phyloP scores from a whole-genome alignment of 768 basidiomycete species.

The Pulveroboletus sp. region DNA sequence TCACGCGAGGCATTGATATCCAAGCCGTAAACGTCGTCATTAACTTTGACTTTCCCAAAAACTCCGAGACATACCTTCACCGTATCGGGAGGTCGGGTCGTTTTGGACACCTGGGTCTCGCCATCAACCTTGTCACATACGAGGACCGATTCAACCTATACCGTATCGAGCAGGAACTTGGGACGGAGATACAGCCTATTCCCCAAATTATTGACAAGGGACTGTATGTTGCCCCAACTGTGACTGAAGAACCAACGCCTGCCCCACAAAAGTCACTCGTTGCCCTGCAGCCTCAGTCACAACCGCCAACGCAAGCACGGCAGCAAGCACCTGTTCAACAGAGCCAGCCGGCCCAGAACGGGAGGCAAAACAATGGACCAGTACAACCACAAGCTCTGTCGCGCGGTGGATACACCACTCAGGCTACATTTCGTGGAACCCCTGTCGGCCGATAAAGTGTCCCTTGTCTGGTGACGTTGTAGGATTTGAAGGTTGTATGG shows the following conservation, averaged over 20 bases:
- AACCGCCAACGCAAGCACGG: slow-evolving; percentile 21
- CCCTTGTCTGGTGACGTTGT: neutral
- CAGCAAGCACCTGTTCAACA: slow-evolving; percentile 26
- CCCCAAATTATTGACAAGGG: slow-evolving; percentile 87
- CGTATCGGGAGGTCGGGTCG: slow-evolving; percentile 97
- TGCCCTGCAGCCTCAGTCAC: slow-evolving; percentile 34
- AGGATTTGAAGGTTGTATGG: neutral
- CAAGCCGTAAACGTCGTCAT: slow-evolving; percentile 99
- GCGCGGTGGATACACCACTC: slow-evolving; percentile 22
- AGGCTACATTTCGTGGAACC: slow-evolving; percentile 26
- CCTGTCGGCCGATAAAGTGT: slow-evolving; percentile 26
- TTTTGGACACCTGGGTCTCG: slow-evolving; percentile 94
- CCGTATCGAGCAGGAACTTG: slow-evolving; percentile 96
- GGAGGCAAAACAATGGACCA: slow-evolving; percentile 26
- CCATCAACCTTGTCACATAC: slow-evolving; percentile 96
- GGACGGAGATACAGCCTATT: slow-evolving; percentile 96
- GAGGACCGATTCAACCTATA: slow-evolving; percentile 98
- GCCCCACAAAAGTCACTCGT: slow-evolving; percentile 38
- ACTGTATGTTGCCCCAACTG: slow-evolving; percentile 84
- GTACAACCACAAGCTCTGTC: slow-evolving; percentile 20
- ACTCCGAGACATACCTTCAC: slow-evolving; percentile 97
- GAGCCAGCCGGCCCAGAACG: slow-evolving; percentile 22
- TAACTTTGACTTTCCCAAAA: slow-evolving; percentile 99
- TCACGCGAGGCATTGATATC: slow-evolving; percentile 99
- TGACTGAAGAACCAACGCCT: slow-evolving; percentile 40